Evolutionary conservation across 1,284 basidiomycete genomes (phyloP).

Genomic region (Sporisorium scitamineum): DNA sequence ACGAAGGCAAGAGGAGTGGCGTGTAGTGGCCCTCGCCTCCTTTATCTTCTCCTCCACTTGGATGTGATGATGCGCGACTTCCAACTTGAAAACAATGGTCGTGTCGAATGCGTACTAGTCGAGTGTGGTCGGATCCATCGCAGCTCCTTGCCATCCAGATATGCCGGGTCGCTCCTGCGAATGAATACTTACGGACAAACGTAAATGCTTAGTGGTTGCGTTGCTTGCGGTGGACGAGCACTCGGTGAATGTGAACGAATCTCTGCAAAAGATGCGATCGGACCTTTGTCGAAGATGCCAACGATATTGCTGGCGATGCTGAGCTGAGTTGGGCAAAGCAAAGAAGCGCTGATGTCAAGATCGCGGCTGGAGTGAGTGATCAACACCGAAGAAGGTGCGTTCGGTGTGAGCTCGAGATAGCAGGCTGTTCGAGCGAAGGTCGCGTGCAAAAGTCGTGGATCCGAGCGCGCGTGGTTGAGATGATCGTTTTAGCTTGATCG

Average conservation of each 20-base stretch:
- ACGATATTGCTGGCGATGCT: not conserved
- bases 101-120: not conserved
- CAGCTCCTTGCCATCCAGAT: not conserved
- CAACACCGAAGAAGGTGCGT: constrained; percentile 1
- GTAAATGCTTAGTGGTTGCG: not conserved
- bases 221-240: not conserved
- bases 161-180: not conserved
- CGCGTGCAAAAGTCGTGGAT: not conserved
- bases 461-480: not conserved
- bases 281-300: constrained; percentile 4
- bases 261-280: constrained; percentile 8
- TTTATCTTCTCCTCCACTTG: constrained; percentile 2
- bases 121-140: not conserved
- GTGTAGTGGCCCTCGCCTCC: not conserved
- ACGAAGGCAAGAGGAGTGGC: not conserved
- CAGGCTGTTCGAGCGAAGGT: not conserved
- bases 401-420: not conserved
- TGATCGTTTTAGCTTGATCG: not conserved
- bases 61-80: not conserved
- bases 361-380: not conserved
- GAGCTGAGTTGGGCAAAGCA: not conserved
- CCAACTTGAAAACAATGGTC: not conserved
- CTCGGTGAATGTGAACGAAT: not conserved
- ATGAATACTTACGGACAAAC: constrained; percentile 31
- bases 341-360: constrained; percentile 10